A percentile compares a stretch with the other conserved stretches of the same genome.
Evolutionary conservation across 2,329 filamentous ascomycete species (phyloP).

Genomic region (Cytospora chrysosperma): DNA sequence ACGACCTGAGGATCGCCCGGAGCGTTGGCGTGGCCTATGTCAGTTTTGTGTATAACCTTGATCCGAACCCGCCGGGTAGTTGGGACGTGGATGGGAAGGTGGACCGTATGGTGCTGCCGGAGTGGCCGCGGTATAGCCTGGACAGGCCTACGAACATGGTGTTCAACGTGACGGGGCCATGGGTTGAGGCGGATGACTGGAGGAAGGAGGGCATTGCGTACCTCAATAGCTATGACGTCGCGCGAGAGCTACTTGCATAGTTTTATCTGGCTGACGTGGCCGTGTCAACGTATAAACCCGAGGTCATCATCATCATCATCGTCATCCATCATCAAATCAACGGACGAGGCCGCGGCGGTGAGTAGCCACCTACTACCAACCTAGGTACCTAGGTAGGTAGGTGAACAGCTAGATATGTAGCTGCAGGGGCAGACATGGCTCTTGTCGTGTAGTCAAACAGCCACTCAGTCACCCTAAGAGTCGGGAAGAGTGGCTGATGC

Average conservation of each 20-base stretch:
- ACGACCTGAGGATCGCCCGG: slow-evolving; percentile 35
- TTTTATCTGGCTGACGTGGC: background rate
- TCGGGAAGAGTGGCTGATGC: slow-evolving; percentile 4
- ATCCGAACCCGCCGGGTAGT: slow-evolving; percentile 39
- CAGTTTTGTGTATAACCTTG: slow-evolving; percentile 41
- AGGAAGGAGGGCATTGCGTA: slow-evolving; percentile 46
- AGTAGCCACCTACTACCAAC: too few relatives aligned
- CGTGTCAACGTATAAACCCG: background rate
- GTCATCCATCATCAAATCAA: too few relatives aligned
- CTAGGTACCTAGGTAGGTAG: too few relatives aligned
- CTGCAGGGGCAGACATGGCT: background rate
- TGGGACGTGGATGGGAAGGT: slow-evolving; percentile 25
- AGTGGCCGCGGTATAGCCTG: slow-evolving; percentile 42
- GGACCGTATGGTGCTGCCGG: slow-evolving; percentile 33
- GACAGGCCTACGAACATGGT: slow-evolving; percentile 44
- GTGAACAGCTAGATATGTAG: background rate
- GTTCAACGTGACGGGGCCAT: slow-evolving; percentile 40
- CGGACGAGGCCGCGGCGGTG: background rate
- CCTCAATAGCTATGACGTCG: slow-evolving; percentile 40
- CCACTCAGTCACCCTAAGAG: background rate
- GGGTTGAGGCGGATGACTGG: slow-evolving; percentile 48
- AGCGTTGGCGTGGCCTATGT: slow-evolving; percentile 43
- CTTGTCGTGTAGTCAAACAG: background rate
- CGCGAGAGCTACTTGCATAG: slow-evolving; percentile 36
- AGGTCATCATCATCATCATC: too few relatives aligned